These are phyloP conservation scores for Tuber indicum DNA, from an alignment of 495 filamentous ascomycete species.

Conservation along the genomic window DNA sequence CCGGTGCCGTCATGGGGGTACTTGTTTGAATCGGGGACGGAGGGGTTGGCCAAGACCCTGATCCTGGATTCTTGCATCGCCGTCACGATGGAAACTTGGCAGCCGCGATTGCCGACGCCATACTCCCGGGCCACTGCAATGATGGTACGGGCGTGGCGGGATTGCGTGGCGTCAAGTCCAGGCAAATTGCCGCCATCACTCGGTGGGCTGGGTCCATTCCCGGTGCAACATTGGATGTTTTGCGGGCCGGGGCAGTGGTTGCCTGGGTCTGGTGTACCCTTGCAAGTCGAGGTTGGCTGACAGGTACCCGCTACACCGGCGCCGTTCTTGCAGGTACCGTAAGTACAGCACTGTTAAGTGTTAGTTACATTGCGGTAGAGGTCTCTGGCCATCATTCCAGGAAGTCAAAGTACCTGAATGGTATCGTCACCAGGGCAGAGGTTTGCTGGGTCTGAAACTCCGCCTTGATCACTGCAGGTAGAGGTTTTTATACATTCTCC, in stretches of 20 bases:
- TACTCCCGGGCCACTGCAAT: background rate
- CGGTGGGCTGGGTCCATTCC: background rate
- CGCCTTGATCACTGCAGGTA: background rate
- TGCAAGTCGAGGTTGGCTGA: background rate
- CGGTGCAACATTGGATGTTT: constrained; percentile 5
- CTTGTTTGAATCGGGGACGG: constrained; percentile 6
- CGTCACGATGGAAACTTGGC: constrained; percentile 2
- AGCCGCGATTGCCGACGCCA: constrained; percentile 10
- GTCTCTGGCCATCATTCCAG: background rate
- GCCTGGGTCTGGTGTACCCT: background rate
- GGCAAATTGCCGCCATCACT: background rate
- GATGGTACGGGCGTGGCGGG: constrained; percentile 1
- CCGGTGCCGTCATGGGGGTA: constrained; percentile 1
- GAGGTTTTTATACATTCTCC: constrained; percentile 1
- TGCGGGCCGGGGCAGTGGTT: constrained; percentile 4
- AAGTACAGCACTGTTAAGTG: background rate
- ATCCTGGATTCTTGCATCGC: constrained; percentile 7
- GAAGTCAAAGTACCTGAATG: background rate
- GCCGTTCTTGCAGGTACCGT: background rate
- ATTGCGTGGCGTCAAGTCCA: constrained; percentile 2
- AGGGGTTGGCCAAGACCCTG: constrained; percentile 6
- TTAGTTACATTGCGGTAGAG: background rate
- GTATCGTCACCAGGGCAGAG: background rate
- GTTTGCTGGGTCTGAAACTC: background rate
- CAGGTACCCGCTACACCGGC: background rate